A percentile compares a stretch with the other conserved stretches of the same genome.
phyloP scores from a whole-genome alignment of 495 filamentous ascomycete species.

The Pseudevernia furfuracea region DNA sequence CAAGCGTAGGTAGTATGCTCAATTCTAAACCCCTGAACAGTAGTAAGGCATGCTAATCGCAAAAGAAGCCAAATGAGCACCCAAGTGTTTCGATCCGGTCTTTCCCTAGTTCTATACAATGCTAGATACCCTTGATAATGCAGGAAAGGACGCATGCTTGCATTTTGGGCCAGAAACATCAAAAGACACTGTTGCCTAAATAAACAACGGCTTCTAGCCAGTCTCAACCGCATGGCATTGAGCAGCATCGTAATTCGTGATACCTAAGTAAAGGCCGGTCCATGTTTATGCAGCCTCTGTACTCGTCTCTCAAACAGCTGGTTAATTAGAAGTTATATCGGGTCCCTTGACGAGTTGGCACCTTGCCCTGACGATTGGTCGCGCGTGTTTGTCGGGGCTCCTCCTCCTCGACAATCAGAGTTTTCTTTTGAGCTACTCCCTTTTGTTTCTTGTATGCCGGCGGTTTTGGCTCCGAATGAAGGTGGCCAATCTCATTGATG shows the following conservation, averaged over 20 bases:
- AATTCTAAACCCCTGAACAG: too few species aligned
- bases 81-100: background rate
- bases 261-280: background rate
- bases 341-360: slow-evolving; percentile 41
- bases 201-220: background rate
- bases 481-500: slow-evolving; percentile 66
- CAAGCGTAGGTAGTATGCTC: too few species aligned
- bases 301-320: background rate
- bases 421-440: slow-evolving; percentile 35
- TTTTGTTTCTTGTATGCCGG: slow-evolving; percentile 44
- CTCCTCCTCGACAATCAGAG: slow-evolving; percentile 35
- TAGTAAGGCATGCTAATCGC: background rate
- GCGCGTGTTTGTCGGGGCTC: slow-evolving; percentile 36
- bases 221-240: background rate
- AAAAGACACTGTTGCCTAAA: background rate
- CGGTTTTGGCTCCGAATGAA: slow-evolving; percentile 70
- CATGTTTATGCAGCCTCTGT: background rate
- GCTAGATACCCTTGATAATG: background rate
- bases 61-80: background rate
- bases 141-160: background rate
- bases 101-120: background rate
- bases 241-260: background rate
- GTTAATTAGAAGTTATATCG: slow-evolving; percentile 39
- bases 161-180: background rate
- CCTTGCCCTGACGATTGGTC: slow-evolving; percentile 43